Evolutionary conservation across 768 basidiomycete genomes (phyloP), one percentile per base, ranked within the genome.

Genomic region (Multifurca ochricompacta): DNA sequence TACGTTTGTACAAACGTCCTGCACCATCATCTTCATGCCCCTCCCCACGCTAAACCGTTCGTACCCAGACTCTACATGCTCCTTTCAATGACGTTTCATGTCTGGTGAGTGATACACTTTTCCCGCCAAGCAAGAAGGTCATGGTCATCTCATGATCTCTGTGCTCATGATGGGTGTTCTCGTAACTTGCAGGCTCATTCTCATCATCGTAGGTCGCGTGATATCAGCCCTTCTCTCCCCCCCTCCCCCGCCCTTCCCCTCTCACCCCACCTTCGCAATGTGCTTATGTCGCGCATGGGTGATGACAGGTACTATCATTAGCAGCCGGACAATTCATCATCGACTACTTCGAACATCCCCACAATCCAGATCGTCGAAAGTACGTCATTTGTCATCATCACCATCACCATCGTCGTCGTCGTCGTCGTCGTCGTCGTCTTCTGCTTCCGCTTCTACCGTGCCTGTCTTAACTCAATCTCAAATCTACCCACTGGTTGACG

Each of bases 31-130:
- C 27, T 25, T 36, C 36, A n/a, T 60, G 39, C 43, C 39, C 13
- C 35, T 28, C 39, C 11, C 51, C n/a, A n/a, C n/a, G n/a, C n/a
- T n/a, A n/a, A n/a, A n/a, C n/a, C n/a, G n/a, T n/a, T n/a, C n/a
- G n/a, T n/a, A n/a, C n/a, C 9, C 48, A 87, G 85, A 51, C 68
- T 77, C 56, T 87, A 87, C 63, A 87, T 88, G 84, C 74, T 88
- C 14, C 71, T 83, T 48, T 76, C 81, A 23, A 87, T 87, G 83
- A 79, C 84, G 19, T 79, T 83, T 58, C 78, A 85, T 51, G 52
- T 79, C n/a, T 77, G 82, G 85, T 86, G 63, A 67, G 83, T 73
- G 2, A 32, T 11, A 9, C 21, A 1, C 31, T 2, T 16, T 13
- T 8, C 21, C 28, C 18, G 32, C 14, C 13, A n/a, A n/a, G n/a